Conservation (phyloP, 2,329 filamentous ascomycete species). For the Colletotrichum eremochloae region DNA sequence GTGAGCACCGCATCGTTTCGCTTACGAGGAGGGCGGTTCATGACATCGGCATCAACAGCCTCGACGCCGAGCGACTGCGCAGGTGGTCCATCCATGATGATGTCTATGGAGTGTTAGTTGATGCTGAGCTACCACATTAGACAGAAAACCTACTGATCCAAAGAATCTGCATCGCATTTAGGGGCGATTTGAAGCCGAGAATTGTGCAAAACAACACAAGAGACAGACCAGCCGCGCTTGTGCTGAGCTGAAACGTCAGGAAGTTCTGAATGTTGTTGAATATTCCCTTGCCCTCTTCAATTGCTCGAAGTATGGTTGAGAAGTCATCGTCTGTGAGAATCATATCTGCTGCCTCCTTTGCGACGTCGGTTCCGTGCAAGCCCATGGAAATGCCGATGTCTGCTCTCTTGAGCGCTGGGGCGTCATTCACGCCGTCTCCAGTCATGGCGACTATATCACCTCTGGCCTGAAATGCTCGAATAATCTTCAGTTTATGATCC, state of each 20-base stretch:
- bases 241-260: slow-evolving; percentile 97
- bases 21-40: slow-evolving; percentile 87
- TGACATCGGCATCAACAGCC: slow-evolving; percentile 92
- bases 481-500: slow-evolving; percentile 98
- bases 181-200: slow-evolving; percentile 91
- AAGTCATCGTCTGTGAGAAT: slow-evolving; percentile 92
- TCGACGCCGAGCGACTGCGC: slow-evolving; percentile 98
- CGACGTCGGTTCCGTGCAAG: slow-evolving; percentile 92
- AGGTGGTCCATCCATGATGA: slow-evolving; percentile 98
- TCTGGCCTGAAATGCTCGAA: slow-evolving; percentile 88
- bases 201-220: slow-evolving; percentile 93
- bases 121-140: not conserved
- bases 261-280: slow-evolving; percentile 99
- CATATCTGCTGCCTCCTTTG: slow-evolving; percentile 96
- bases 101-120: slow-evolving; percentile 71
- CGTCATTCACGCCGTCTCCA: slow-evolving; percentile 97
- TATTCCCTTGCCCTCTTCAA: slow-evolving; percentile 98
- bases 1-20: slow-evolving; percentile 94
- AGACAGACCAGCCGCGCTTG: slow-evolving; percentile 91
- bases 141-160: slow-evolving; percentile 89
- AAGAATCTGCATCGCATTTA: slow-evolving; percentile 99
- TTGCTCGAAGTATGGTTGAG: slow-evolving; percentile 91
- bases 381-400: slow-evolving; percentile 99
- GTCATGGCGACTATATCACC: slow-evolving; percentile 99
- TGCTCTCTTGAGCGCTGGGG: slow-evolving; percentile 94